Evolutionary conservation across 306 rosid genomes (phyloP).

Genomic region (Citrullus amarus): DNA sequence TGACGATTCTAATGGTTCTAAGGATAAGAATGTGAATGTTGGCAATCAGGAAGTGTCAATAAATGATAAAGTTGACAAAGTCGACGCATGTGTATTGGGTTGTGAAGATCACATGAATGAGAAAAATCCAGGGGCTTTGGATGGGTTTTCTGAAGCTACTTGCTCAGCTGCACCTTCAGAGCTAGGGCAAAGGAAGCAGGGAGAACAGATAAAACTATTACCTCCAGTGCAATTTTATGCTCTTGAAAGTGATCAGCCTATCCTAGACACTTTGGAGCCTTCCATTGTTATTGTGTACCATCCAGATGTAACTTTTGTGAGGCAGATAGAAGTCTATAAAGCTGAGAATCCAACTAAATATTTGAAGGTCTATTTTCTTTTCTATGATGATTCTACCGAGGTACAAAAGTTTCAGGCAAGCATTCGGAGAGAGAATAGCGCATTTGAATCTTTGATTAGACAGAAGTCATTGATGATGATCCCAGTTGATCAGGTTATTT

Average conservation of each 20-base stretch:
- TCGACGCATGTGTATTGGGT: constrained; percentile 22
- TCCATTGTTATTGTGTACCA: constrained; percentile 72
- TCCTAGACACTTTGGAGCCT: constrained; percentile 75
- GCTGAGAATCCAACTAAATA: constrained; percentile 61
- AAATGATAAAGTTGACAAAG: constrained; percentile 18
- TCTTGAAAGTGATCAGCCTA: constrained; percentile 79
- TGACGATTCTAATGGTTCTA: background rate
- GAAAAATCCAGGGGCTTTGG: constrained; percentile 24
- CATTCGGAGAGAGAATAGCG: constrained; percentile 85
- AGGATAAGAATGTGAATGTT: constrained; percentile 10
- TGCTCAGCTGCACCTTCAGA: constrained; percentile 25
- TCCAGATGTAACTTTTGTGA: constrained; percentile 86
- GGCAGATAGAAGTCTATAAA: constrained; percentile 83
- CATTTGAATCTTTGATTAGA: constrained; percentile 92
- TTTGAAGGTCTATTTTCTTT: constrained; percentile 75
- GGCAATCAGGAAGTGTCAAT: constrained; percentile 22
- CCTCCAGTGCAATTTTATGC: constrained; percentile 81
- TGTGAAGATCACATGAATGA: constrained; percentile 25
- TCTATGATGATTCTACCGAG: constrained; percentile 91
- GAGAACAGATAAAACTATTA: constrained; percentile 34
- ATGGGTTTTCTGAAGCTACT: constrained; percentile 21
- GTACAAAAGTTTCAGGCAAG: constrained; percentile 90
- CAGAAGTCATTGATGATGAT: constrained; percentile 97
- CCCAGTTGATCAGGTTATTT: constrained; percentile 80
- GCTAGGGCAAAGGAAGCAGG: constrained; percentile 15